Evolutionary conservation across 192 early-diverging fungal genomes (phyloP).

Genomic region (Backusella tarrabulga): DNA sequence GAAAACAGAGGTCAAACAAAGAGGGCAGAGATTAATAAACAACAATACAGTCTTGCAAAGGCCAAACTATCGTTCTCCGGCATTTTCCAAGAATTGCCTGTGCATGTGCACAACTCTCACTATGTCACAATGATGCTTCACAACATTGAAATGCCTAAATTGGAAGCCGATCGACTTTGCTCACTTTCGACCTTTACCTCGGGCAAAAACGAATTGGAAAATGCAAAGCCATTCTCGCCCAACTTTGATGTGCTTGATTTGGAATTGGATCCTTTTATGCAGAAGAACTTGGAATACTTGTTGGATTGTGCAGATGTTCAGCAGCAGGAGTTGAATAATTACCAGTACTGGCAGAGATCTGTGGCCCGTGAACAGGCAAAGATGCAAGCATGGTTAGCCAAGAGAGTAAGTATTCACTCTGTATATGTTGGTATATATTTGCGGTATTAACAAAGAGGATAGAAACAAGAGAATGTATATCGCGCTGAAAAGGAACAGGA

Average conservation of each 20-base stretch:
- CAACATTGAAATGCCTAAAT: conserved; percentile 62
- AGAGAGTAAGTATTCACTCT: conserved; percentile 49
- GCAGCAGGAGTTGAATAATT: conserved; percentile 86
- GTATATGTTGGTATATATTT: background rate
- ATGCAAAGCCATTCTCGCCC: conserved; percentile 47
- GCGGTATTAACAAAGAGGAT: conserved; percentile 6
- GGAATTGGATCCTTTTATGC: conserved; percentile 81
- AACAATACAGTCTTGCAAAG: conserved; percentile 50
- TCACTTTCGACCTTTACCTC: conserved; percentile 60
- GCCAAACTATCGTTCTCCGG: conserved; percentile 80
- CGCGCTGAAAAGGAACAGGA: conserved; percentile 64
- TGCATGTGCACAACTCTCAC: conserved; percentile 83
- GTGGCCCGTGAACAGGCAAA: conserved; percentile 85
- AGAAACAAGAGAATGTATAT: conserved; percentile 75
- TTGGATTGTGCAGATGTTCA: conserved; percentile 86
- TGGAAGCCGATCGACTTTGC: conserved; percentile 50
- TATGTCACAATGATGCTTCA: conserved; percentile 76
- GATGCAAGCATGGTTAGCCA: conserved; percentile 57
- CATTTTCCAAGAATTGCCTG: conserved; percentile 89
- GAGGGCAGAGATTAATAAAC: background rate
- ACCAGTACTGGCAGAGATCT: conserved; percentile 93
- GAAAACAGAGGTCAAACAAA: no score
- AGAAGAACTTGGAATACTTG: conserved; percentile 83
- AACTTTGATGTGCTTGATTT: conserved; percentile 78
- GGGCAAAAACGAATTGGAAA: conserved; percentile 23